These are phyloP conservation scores for Fusarium napiforme DNA, from an alignment of 2,329 filamentous ascomycete species.

Conservation along the genomic window DNA sequence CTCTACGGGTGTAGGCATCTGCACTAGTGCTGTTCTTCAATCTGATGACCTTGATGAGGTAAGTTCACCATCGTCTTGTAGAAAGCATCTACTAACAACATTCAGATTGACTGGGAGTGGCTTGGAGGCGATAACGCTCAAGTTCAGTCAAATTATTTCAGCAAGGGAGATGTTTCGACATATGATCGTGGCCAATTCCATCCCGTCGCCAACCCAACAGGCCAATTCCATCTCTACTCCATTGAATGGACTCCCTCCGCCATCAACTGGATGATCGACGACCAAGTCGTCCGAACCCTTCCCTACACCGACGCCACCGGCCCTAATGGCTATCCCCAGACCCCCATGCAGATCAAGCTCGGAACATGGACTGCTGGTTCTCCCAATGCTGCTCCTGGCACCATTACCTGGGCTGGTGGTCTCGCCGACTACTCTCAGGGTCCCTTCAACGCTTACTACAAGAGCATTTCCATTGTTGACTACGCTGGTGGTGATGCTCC, in stretches of 20 bases:
- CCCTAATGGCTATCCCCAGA: conserved; percentile 60
- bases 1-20: conserved; percentile 77
- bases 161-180: conserved; percentile 73
- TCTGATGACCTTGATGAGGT: conserved; percentile 76
- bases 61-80: background rate
- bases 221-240: conserved; percentile 69
- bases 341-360: conserved; percentile 76
- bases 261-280: conserved; percentile 74
- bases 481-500: conserved; percentile 53
- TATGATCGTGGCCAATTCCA: conserved; percentile 72
- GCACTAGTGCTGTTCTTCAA: conserved; percentile 80
- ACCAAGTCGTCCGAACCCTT: conserved; percentile 68
- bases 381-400: conserved; percentile 71
- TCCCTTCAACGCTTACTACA: conserved; percentile 58
- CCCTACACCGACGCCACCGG: conserved; percentile 63
- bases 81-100: background rate
- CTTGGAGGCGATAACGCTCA: conserved; percentile 74
- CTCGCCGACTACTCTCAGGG: conserved; percentile 56
- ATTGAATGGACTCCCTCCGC: conserved; percentile 74
- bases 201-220: conserved; percentile 61
- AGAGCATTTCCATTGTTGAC: conserved; percentile 57
- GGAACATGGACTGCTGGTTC: conserved; percentile 73
- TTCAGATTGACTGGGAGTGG: conserved; percentile 84
- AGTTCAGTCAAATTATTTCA: conserved; percentile 86
- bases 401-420: conserved; percentile 76